phyloP scores from a whole-genome alignment of 176 grass and related monocot genomes.

The Guadua angustifolia region DNA sequence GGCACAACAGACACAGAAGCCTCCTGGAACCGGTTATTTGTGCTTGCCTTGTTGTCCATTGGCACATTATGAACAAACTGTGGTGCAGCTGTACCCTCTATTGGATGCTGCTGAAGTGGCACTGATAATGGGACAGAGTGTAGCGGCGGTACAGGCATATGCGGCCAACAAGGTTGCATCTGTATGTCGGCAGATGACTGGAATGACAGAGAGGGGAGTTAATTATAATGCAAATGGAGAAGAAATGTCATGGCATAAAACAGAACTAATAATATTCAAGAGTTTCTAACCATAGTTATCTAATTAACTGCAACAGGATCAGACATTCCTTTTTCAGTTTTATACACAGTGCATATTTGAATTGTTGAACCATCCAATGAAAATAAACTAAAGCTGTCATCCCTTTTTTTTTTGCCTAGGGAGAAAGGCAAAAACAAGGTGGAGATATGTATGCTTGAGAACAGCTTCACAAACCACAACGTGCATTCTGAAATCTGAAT shows the following conservation, averaged over 20 bases:
- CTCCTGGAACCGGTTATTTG: conserved; percentile 66
- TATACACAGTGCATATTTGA: conserved; percentile 22
- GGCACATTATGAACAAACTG: conserved; percentile 63
- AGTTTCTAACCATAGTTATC: neutral
- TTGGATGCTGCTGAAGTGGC: conserved; percentile 78
- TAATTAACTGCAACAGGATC: conserved; percentile 25
- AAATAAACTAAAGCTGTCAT: neutral
- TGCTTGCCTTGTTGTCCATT: conserved; percentile 48
- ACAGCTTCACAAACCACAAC: neutral
- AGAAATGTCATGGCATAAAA: conserved; percentile 2
- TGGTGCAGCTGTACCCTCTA: conserved; percentile 51
- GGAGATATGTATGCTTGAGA: neutral
- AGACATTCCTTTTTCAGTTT: neutral
- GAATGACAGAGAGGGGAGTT: conserved; percentile 41
- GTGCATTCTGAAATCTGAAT: neutral
- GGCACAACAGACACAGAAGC: conserved; percentile 33
- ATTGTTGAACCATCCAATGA: neutral
- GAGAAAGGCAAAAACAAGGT: neutral
- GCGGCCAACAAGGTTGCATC: conserved; percentile 93
- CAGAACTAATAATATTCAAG: neutral
- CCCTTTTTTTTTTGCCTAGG: neutral
- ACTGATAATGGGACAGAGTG: conserved; percentile 79
- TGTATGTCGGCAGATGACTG: conserved; percentile 84
- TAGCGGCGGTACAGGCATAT: conserved; percentile 72
- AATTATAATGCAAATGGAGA: conserved; percentile 37